phyloP scores from a whole-genome alignment of 495 filamentous ascomycete genomes.

The Cercophora newfieldiana region DNA sequence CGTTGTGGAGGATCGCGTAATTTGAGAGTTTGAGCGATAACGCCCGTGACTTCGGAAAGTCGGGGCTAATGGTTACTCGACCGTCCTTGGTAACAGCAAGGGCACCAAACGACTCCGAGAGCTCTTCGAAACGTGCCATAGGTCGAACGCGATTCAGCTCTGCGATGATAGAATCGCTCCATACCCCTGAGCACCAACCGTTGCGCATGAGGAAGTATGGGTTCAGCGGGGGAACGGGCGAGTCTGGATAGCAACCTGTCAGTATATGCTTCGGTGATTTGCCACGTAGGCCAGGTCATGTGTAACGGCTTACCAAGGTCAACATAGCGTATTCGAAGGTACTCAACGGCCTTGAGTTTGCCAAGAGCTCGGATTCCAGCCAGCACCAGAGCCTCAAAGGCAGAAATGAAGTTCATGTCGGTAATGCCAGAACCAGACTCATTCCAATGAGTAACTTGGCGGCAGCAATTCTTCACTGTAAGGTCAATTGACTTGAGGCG shows the following conservation, averaged over 20 bases:
- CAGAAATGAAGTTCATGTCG: conserved; percentile 64
- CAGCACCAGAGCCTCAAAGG: conserved; percentile 64
- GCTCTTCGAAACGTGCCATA: conserved; percentile 55
- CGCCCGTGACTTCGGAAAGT: conserved; percentile 46
- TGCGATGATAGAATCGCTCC: conserved; percentile 64
- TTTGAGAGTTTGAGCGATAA: conserved; percentile 50
- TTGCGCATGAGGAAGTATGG: conserved; percentile 64
- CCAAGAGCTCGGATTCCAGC: conserved; percentile 59
- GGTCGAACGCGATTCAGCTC: conserved; percentile 56
- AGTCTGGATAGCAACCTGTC: conserved; percentile 39
- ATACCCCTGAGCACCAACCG: conserved; percentile 62
- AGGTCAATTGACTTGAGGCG: conserved; percentile 65
- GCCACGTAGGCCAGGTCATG: conserved; percentile 22
- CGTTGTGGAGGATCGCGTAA: conserved; percentile 45
- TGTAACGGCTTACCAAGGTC: conserved; percentile 62
- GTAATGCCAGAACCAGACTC: conserved; percentile 65
- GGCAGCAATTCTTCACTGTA: conserved; percentile 68
- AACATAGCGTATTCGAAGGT: conserved; percentile 68
- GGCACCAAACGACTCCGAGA: conserved; percentile 56
- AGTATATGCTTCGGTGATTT: conserved; percentile 9
- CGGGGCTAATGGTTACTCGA: conserved; percentile 47
- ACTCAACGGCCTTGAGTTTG: conserved; percentile 52
- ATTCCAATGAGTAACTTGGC: conserved; percentile 51
- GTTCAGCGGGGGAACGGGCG: conserved; percentile 58
- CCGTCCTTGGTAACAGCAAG: conserved; percentile 54